These are phyloP conservation scores for Mercurialis annua DNA, from an alignment of 345 rosid genomes.

Conservation along the genomic window DNA sequence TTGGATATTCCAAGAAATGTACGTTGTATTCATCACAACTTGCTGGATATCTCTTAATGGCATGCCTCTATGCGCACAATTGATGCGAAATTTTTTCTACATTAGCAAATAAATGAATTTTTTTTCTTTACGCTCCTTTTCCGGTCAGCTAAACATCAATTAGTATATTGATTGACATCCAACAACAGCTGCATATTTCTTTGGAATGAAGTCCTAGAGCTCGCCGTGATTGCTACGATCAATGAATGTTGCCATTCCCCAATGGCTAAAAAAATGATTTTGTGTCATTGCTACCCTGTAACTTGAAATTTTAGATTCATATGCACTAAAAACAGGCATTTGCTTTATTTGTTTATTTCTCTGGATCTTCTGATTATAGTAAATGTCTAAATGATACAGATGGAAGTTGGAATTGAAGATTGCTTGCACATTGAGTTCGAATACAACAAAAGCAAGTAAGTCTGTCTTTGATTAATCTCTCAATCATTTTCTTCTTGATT, in stretches of 20 bases:
- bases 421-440: conserved; percentile 96
- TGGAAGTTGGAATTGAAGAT: conserved; percentile 99
- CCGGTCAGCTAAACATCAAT: not conserved
- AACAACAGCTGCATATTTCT: too few relatives aligned
- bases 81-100: not conserved
- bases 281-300: not conserved
- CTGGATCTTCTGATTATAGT: not conserved
- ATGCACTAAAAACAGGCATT: not conserved
- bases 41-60: not conserved
- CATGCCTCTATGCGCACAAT: not conserved
- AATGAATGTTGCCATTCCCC: too few relatives aligned
- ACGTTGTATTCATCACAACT: not conserved
- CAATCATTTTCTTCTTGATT: conserved; percentile 2
- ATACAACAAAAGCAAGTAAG: conserved; percentile 99
- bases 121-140: not conserved
- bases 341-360: not conserved
- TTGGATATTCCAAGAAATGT: not conserved
- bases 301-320: not conserved
- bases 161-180: not conserved
- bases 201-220: too few relatives aligned
- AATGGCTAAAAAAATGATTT: not conserved
- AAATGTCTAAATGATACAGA: conserved; percentile 33
- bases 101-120: too few relatives aligned
- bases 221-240: too few relatives aligned
- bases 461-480: conserved; percentile 1